Conservation (phyloP, 1,139 yeast species). For the Debaryomyces udenii region DNA sequence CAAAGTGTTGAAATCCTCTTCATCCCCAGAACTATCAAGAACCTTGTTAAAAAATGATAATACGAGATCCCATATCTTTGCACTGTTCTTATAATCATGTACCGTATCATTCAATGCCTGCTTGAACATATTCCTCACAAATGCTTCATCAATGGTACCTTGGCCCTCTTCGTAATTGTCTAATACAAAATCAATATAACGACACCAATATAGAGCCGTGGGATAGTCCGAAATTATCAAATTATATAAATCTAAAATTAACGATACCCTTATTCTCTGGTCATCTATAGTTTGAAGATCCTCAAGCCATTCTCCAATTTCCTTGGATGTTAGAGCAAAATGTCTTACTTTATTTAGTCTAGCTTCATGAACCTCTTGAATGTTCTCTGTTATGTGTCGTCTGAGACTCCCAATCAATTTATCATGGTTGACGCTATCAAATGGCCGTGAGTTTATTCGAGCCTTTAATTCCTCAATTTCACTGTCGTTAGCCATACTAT, state of each 20-base stretch:
- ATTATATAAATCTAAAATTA: constrained; percentile 23
- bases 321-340: constrained; percentile 25
- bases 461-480: constrained; percentile 5
- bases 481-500: background rate
- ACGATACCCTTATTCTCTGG: constrained; percentile 12
- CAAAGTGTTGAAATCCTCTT: constrained; percentile 22
- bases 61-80: constrained; percentile 37
- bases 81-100: constrained; percentile 38
- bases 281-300: constrained; percentile 25
- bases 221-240: constrained; percentile 22
- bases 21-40: constrained; percentile 15
- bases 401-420: constrained; percentile 21
- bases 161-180: constrained; percentile 7
- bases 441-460: constrained; percentile 17
- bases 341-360: constrained; percentile 24
- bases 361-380: constrained; percentile 18
- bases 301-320: constrained; percentile 30
- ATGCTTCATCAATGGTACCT: constrained; percentile 16
- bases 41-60: constrained; percentile 18
- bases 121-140: constrained; percentile 20
- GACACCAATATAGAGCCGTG: constrained; percentile 23
- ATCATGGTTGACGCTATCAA: constrained; percentile 21
- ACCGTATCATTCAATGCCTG: constrained; percentile 31
- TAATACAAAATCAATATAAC: constrained; percentile 19
- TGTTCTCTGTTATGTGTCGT: constrained; percentile 11